phyloP scores from a whole-genome alignment of 1,284 basidiomycete species.

The Taiwanofungus camphoratus region DNA sequence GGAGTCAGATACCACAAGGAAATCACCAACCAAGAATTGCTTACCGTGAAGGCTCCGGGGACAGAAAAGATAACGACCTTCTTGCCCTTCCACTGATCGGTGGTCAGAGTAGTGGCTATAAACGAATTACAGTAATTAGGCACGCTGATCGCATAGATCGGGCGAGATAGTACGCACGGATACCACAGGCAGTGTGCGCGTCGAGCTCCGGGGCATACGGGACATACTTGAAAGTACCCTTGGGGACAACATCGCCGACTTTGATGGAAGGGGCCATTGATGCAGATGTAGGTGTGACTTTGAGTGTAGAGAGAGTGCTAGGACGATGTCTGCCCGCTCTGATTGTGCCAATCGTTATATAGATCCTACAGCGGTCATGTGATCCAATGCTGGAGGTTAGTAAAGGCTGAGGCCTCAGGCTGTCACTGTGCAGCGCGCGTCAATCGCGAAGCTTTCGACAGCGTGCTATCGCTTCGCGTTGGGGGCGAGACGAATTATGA shows the following conservation, averaged over 20 bases:
- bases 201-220: constrained; percentile 65
- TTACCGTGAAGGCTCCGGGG: constrained; percentile 75
- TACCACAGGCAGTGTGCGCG: constrained; percentile 55
- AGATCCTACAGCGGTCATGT: neutral
- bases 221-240: constrained; percentile 57
- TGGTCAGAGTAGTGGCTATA: constrained; percentile 46
- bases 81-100: constrained; percentile 76
- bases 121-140: neutral
- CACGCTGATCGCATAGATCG: constrained; percentile 1
- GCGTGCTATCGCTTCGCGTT: neutral
- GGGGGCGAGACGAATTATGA: neutral
- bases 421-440: too few species aligned
- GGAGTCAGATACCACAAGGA: neutral
- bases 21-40: too few species aligned
- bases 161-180: constrained; percentile 41
- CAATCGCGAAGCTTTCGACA: too few species aligned
- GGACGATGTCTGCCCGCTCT: neutral
- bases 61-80: constrained; percentile 77
- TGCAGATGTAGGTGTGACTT: neutral
- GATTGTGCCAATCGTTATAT: neutral
- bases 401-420: neutral
- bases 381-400: neutral
- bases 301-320: neutral
- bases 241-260: constrained; percentile 64
- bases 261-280: constrained; percentile 31